These are phyloP conservation scores for Saccharomyces cerevisiae DNA, from an alignment of 805 yeast genomes.

Conservation along the genomic window DNA sequence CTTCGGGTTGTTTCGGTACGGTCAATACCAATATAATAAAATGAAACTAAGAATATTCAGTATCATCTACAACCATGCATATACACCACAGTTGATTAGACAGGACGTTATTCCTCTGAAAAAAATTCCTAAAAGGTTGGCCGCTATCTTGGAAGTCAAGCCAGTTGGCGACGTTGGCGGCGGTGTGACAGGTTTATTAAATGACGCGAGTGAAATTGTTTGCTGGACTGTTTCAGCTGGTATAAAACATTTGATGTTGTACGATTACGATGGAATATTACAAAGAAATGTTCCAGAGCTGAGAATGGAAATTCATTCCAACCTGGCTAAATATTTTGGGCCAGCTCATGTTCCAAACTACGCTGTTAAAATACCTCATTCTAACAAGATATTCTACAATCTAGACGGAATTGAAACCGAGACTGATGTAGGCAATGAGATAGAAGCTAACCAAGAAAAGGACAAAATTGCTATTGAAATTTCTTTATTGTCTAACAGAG, in stretches of 20 bases:
- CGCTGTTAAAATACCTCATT: constrained; percentile 59
- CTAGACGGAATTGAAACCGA: constrained; percentile 26
- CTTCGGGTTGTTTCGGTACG: constrained; percentile 47
- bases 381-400: constrained; percentile 39
- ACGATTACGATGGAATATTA: constrained; percentile 70
- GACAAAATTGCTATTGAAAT: constrained; percentile 49
- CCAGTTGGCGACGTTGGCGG: constrained; percentile 82
- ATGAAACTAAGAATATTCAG: constrained; percentile 50
- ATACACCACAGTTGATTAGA: constrained; percentile 78
- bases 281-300: constrained; percentile 48
- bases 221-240: constrained; percentile 94
- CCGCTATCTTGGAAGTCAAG: constrained; percentile 66
- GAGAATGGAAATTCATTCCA: constrained; percentile 46
- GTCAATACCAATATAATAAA: constrained; percentile 45
- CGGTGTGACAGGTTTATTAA: constrained; percentile 73
- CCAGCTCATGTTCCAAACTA: constrained; percentile 56
- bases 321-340: constrained; percentile 68
- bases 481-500: constrained; percentile 59
- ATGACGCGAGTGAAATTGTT: constrained; percentile 65
- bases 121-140: constrained; percentile 71
- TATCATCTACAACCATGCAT: constrained; percentile 58
- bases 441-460: constrained; percentile 25
- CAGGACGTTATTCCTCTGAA: constrained; percentile 65
- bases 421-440: constrained; percentile 17
- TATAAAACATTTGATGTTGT: constrained; percentile 58